Evolutionary conservation across 2,329 filamentous ascomycete genomes (phyloP), one percentile per base, ranked within the genome.

Genomic region (Lachnellula suecica): DNA sequence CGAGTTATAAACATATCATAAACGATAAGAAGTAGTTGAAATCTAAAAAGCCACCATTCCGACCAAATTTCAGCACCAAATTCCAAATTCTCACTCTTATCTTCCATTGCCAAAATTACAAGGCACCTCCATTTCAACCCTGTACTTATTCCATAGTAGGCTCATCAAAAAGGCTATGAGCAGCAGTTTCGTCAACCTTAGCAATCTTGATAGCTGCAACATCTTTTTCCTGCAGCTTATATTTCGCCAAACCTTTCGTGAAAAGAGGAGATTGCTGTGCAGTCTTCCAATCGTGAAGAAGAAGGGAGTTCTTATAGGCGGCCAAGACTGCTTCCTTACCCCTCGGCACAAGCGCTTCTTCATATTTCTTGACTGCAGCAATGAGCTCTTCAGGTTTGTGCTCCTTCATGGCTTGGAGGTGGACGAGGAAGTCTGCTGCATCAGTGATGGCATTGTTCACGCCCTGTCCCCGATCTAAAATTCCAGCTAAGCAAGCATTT

Each of bases 401-500:
- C 6, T 55, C 41, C 41, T 58, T 56, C 60, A 64, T 65, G 6
- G 49, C 55, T 8, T 56, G 48, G 11, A 65, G 44, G 3, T 60
- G 54, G 4, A 37, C 48, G 15, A 59, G 44, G 17, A 63, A 54
- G 20, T 60, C 47, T 10, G 59, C 58, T 9, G 56, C 71, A 57
- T 78, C 75, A 1, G 66, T 59, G 47, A 79, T 71, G 3, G 73
- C 75, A 44, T 74, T 69, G 38, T 78, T 73, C n/a, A 71, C 72
- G 0, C 72, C 75, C 62, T 79, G 74, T 6, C 76, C 76, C 8
- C 75, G 71, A 44, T 64, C 54, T 60, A 34, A n/a, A 56, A 2
- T 22, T 29, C 17, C 23, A 20, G 59, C 17, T 38, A 62, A 38
- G 42, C 59, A 45, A 40, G 17, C 22, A 5, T 35, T 15, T 10